Evolutionary conservation across 2,329 filamentous ascomycete species (phyloP), one percentile per base, ranked within the genome.

Genomic region (Microdochium trichocladiopsis): DNA sequence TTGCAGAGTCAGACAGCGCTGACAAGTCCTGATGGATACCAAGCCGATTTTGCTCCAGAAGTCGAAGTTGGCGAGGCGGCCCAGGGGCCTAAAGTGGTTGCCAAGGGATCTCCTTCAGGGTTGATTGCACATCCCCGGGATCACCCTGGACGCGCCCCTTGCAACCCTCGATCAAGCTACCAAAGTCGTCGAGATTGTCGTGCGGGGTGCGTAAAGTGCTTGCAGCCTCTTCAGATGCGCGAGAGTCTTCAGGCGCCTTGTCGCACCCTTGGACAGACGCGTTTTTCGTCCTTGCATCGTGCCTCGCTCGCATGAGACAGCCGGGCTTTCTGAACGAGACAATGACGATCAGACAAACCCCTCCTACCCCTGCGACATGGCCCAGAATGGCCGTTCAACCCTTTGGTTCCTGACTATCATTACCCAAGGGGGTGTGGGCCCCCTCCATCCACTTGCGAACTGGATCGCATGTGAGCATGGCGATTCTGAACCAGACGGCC

Each of bases 131-230:
- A 45, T 4, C 9, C 4, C 41, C 18, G 22, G 41, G 41, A 22
- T 45, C 10, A 45, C 41, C 41, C 41, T 45, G 41, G 16, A 4
- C 14, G 28, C 8, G 28, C 41, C 18, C 41, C 21, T 45, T 45
- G 18, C n/a, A 23, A 45, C 33, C 14, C 33, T 16, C 14, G 4
- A 16, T 16, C n/a, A n/a, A n/a, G n/a, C n/a, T n/a, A n/a, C n/a
- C n/a, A n/a, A n/a, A n/a, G n/a, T n/a, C n/a, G n/a, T n/a, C n/a
- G n/a, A n/a, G n/a, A n/a, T n/a, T n/a, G n/a, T n/a, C n/a, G 41
- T 45, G 41, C 41, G 41, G 41, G 41, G 41, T 45, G 41, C 41
- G 41, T 45, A 22, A 45, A 45, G 41, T 45, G 41, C 41, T 45
- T 45, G 41, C 41, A 45, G 41, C 12, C 14, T 22, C 16, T 22